phyloP scores from a whole-genome alignment of 805 yeast genomes.

The Saturnispora diversa region DNA sequence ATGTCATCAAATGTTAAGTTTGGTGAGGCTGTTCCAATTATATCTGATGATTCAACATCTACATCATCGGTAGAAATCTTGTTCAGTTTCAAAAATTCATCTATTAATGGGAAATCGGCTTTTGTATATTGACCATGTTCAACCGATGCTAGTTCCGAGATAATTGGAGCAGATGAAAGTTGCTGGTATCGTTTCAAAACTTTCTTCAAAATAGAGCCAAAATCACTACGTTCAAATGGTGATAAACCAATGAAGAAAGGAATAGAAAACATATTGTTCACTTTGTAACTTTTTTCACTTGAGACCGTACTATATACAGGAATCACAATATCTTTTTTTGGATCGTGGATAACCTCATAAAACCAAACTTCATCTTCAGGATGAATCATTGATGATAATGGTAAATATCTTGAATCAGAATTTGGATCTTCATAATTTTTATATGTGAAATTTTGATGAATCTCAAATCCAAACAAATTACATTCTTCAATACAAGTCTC shows the following conservation, averaged over 20 bases:
- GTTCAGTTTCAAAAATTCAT: constrained; percentile 4
- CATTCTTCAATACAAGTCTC: constrained; percentile 33
- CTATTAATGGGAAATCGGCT: constrained; percentile 24
- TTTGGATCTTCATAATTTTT: constrained; percentile 52
- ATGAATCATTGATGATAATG: constrained; percentile 59
- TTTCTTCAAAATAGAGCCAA: constrained; percentile 49
- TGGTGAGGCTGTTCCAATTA: constrained; percentile 11
- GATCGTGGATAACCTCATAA: constrained; percentile 35
- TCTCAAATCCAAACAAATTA: constrained; percentile 45
- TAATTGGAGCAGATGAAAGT: constrained; percentile 38
- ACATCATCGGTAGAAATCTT: background rate
- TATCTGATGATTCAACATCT: constrained; percentile 4
- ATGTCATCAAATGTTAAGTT: constrained; percentile 2
- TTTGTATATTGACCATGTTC: constrained; percentile 15
- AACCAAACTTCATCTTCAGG: constrained; percentile 57
- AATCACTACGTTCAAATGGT: constrained; percentile 45
- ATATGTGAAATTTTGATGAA: constrained; percentile 62
- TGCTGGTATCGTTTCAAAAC: constrained; percentile 43
- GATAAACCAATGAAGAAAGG: constrained; percentile 66
- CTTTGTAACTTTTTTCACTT: constrained; percentile 29
- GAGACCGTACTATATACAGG: constrained; percentile 49
- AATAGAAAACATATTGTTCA: constrained; percentile 51
- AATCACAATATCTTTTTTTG: constrained; percentile 44
- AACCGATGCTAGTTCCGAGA: constrained; percentile 19
- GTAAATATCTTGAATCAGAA: constrained; percentile 52